phyloP scores from a whole-genome alignment of 1,284 basidiomycete genomes.

The Leccinum fuscescens region DNA sequence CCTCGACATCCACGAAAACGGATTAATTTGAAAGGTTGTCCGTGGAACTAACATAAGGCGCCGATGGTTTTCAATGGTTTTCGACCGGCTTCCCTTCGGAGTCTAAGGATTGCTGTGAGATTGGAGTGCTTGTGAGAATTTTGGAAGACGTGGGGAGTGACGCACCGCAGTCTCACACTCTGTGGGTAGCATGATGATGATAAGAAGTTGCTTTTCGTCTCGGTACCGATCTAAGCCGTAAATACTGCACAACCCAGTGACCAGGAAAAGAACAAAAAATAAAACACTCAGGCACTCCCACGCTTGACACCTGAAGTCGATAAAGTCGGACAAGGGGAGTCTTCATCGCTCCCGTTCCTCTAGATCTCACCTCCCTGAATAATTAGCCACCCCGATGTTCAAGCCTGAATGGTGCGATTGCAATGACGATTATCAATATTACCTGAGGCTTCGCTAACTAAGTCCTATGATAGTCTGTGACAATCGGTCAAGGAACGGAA shows the following conservation, averaged over 20 bases:
- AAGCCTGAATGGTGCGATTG: background rate
- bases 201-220: background rate
- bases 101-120: background rate
- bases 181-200: conserved; percentile 2
- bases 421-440: background rate
- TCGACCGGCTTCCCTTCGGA: conserved; percentile 3
- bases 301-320: background rate
- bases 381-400: background rate
- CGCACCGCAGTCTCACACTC: background rate
- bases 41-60: background rate
- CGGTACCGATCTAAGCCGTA: background rate
- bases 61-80: background rate
- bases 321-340: background rate
- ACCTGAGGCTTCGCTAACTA: background rate
- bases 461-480: background rate
- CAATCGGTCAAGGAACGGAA: background rate
- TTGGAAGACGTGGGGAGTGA: background rate
- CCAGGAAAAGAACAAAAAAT: background rate
- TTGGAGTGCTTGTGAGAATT: background rate
- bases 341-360: background rate
- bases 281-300: background rate
- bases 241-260: background rate
- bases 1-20: conserved; percentile 1
- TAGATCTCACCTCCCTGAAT: background rate
- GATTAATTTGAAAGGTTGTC: background rate